These are phyloP conservation scores for Ophiocordyceps camponoti-leonardi DNA, from an alignment of 2,329 filamentous ascomycete genomes.

Conservation along the genomic window DNA sequence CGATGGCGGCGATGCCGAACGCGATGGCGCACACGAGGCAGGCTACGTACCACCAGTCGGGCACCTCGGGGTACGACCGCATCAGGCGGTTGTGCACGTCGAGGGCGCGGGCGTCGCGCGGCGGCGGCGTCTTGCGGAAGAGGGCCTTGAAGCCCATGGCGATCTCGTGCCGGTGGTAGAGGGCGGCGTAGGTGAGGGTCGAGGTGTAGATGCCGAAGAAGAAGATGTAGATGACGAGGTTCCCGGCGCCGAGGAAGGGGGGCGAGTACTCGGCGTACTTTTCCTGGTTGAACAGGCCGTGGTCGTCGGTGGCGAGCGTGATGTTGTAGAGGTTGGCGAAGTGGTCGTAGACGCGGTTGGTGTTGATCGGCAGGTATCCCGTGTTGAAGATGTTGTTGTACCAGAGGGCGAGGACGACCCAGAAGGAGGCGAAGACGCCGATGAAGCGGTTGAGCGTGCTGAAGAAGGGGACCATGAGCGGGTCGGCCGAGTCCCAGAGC, in stretches of 20 bases:
- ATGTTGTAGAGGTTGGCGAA: conserved; percentile 31
- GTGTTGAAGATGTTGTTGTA: conserved; percentile 41
- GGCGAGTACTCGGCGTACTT: conserved; percentile 34
- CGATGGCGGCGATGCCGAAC: conserved; percentile 28
- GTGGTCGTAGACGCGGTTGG: conserved; percentile 32
- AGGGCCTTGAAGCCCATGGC: conserved; percentile 29
- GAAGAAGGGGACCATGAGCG: conserved; percentile 34
- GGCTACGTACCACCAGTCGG: conserved; percentile 36
- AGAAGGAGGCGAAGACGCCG: conserved; percentile 35
- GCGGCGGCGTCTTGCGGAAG: conserved; percentile 21
- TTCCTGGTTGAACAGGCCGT: conserved; percentile 24
- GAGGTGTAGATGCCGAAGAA: conserved; percentile 38
- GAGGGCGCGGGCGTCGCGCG: conserved; percentile 5
- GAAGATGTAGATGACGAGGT: conserved; percentile 33
- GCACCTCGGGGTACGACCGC: conserved; percentile 28
- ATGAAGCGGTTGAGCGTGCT: conserved; percentile 45
- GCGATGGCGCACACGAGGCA: conserved; percentile 25
- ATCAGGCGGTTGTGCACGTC: conserved; percentile 33
- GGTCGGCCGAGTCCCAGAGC: conserved; percentile 21
- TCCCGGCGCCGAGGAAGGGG: conserved; percentile 31
- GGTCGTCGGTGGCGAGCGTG: conserved; percentile 21
- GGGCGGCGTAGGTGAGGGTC: conserved; percentile 29
- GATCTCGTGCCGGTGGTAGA: conserved; percentile 36
- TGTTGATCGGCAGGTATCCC: conserved; percentile 35
- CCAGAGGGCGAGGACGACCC: conserved; percentile 38